These are phyloP conservation scores for Penicillium sp. DNA, from an alignment of 2,329 filamentous ascomycete genomes.

Conservation along the genomic window DNA sequence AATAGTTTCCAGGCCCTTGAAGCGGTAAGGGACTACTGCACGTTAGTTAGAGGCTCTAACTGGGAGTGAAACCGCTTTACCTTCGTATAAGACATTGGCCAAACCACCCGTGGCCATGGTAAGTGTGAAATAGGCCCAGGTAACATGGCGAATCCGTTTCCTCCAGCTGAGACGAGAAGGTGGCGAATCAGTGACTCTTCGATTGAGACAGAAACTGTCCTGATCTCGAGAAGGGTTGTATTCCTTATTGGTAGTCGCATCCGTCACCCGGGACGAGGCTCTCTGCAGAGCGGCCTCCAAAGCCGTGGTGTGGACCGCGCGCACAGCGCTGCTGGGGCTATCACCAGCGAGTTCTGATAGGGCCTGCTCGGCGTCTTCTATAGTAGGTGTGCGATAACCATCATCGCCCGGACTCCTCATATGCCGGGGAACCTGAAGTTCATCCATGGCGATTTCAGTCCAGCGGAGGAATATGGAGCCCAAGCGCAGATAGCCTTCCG, in stretches of 20 bases:
- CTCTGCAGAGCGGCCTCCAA: constrained; percentile 26
- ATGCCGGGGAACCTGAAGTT: constrained; percentile 31
- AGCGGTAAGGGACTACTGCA: constrained; percentile 51
- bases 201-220: constrained; percentile 16
- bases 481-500: background rate
- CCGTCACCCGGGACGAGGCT: constrained; percentile 20
- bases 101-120: constrained; percentile 62
- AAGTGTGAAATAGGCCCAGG: constrained; percentile 78
- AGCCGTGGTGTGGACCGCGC: constrained; percentile 30
- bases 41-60: constrained; percentile 4
- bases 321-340: constrained; percentile 11
- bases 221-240: constrained; percentile 7
- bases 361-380: constrained; percentile 42
- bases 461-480: background rate
- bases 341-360: constrained; percentile 15
- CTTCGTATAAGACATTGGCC: constrained; percentile 57
- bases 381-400: constrained; percentile 46
- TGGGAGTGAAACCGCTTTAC: constrained; percentile 41
- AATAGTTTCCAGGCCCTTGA: constrained; percentile 58
- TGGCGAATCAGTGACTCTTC: constrained; percentile 14
- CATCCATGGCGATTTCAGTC: constrained; percentile 19
- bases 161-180: constrained; percentile 45
- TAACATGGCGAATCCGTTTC: constrained; percentile 60
- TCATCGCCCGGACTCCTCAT: constrained; percentile 42
- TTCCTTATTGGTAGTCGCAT: constrained; percentile 6